Conservation (phyloP, 495 filamentous ascomycete genomes). For the Pyronema domesticum region DNA sequence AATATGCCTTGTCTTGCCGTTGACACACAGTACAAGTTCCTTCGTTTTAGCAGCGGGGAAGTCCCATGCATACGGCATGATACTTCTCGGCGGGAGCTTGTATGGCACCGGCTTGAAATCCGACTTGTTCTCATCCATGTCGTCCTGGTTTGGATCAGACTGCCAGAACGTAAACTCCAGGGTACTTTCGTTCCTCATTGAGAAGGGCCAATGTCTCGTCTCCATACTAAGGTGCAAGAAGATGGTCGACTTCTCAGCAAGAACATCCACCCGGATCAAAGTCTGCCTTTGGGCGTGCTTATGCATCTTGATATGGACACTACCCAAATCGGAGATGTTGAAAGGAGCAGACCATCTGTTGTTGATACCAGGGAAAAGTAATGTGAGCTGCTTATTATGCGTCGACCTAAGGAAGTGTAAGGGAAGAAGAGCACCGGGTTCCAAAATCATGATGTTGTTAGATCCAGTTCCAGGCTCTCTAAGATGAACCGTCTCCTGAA, state of each 20-base stretch:
- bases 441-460: conserved; percentile 57
- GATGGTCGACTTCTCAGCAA: conserved; percentile 80
- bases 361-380: conserved; percentile 88
- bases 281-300: conserved; percentile 75
- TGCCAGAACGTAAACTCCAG: conserved; percentile 92
- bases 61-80: conserved; percentile 99
- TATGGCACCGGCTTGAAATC: conserved; percentile 84
- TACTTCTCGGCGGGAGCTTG: conserved; percentile 80
- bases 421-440: conserved; percentile 57
- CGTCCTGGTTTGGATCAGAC: conserved; percentile 49
- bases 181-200: conserved; percentile 93
- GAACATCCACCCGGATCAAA: conserved; percentile 69
- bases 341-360: conserved; percentile 97
- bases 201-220: conserved; percentile 90
- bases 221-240: conserved; percentile 84
- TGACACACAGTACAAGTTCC: conserved; percentile 64
- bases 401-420: conserved; percentile 69
- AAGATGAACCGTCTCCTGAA: conserved; percentile 70
- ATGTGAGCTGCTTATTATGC: conserved; percentile 66
- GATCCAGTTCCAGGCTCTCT: conserved; percentile 65
- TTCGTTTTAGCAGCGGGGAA: conserved; percentile 94
- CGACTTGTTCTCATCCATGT: conserved; percentile 56
- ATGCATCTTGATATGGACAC: conserved; percentile 80
- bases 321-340: conserved; percentile 86
- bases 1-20: conserved; percentile 58